These are phyloP conservation scores for Penicilliopsis zonata DNA, from an alignment of 495 filamentous ascomycete species.

Conservation along the genomic window DNA sequence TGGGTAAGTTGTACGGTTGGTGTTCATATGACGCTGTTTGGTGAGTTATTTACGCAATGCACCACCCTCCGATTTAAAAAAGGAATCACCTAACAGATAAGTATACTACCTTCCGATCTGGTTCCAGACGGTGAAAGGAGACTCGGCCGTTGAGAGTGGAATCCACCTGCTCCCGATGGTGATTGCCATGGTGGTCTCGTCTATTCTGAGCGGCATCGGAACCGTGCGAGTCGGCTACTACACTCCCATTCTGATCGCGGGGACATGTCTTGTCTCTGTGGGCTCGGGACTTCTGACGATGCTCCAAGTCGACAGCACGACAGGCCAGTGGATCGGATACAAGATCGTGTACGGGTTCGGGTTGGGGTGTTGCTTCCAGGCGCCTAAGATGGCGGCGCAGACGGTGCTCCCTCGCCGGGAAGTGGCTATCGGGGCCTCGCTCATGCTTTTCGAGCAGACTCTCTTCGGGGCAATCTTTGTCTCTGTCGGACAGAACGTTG, in stretches of 20 bases:
- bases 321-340: constrained; percentile 20
- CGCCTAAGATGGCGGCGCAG: constrained; percentile 23
- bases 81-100: background rate
- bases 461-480: constrained; percentile 29
- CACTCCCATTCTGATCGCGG: constrained; percentile 20
- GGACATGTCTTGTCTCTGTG: constrained; percentile 14
- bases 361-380: constrained; percentile 21
- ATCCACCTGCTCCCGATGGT: constrained; percentile 20
- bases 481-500: constrained; percentile 20
- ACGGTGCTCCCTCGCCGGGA: constrained; percentile 20
- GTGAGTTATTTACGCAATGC: constrained; percentile 1
- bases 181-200: constrained; percentile 11
- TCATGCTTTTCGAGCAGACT: constrained; percentile 27
- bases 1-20: constrained; percentile 4
- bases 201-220: constrained; percentile 8
- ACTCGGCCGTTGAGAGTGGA: constrained; percentile 15
- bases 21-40: constrained; percentile 2
- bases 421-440: constrained; percentile 21
- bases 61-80: background rate
- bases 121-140: constrained; percentile 23
- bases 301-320: constrained; percentile 9
- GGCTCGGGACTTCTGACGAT: constrained; percentile 23
- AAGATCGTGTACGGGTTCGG: constrained; percentile 26
- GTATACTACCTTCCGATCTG: constrained; percentile 21
- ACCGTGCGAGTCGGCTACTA: constrained; percentile 25